Percentiles rank a stretch among this genome's conserved stretches.
These are phyloP conservation scores for Flueggea neowawraea DNA, from an alignment of 441 rosid genomes.

Conservation along the genomic window DNA sequence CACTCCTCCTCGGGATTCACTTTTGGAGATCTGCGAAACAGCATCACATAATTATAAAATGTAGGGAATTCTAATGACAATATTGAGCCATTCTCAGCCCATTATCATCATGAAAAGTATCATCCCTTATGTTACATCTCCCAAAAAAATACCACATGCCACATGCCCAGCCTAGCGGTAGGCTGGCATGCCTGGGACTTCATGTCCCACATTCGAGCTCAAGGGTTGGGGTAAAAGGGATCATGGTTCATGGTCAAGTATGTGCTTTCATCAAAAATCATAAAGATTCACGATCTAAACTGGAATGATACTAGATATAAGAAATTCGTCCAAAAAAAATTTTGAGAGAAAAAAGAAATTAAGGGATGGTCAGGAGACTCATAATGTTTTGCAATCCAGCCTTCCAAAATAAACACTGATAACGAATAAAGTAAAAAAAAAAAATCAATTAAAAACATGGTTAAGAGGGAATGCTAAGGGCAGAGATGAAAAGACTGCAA, in stretches of 20 bases:
- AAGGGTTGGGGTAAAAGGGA: too few species aligned
- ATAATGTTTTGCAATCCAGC: neutral
- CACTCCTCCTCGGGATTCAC: slow-evolving; percentile 91
- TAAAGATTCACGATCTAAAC: too few species aligned
- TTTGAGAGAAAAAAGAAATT: neutral
- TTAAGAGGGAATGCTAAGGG: neutral
- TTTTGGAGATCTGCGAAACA: slow-evolving; percentile 59
- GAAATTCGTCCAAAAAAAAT: neutral
- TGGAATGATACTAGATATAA: too few species aligned
- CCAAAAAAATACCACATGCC: too few species aligned
- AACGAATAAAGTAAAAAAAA: too few species aligned
- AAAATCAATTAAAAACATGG: neutral
- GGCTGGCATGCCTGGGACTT: too few species aligned
- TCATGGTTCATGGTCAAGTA: too few species aligned
- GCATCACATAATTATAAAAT: slow-evolving; percentile 4
- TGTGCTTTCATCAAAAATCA: too few species aligned
- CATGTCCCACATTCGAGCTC: too few species aligned
- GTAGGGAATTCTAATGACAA: neutral
- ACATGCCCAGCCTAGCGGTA: too few species aligned
- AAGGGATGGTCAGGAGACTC: neutral
- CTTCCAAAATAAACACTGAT: too few species aligned
- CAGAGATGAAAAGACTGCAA: neutral
- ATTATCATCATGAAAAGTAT: slow-evolving; percentile 1
- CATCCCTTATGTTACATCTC: too few species aligned
- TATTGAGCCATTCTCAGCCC: slow-evolving; percentile 4